A percentile compares a stretch with the other conserved stretches of the same genome.
Conservation (phyloP, 1,284 basidiomycete genomes). For the Irpex sp. region DNA sequence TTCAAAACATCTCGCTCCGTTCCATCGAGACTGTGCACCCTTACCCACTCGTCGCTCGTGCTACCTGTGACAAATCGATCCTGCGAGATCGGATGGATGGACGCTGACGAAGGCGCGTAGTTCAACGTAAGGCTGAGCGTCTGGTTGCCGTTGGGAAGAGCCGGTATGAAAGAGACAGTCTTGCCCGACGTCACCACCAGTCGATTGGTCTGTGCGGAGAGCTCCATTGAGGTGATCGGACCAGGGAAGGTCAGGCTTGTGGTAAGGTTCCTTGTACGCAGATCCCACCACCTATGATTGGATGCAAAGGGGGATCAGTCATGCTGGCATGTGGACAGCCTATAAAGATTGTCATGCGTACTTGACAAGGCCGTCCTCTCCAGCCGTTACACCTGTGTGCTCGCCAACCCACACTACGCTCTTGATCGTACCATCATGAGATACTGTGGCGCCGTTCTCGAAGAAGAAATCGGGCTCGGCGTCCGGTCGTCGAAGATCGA, state of each 20-base stretch:
- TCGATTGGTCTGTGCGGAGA: conserved; percentile 78
- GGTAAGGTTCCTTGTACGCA: conserved; percentile 70
- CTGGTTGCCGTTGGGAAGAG: conserved; percentile 47
- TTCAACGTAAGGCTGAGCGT: conserved; percentile 68
- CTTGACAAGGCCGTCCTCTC: conserved; percentile 90
- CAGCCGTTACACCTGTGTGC: conserved; percentile 81
- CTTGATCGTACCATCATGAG: conserved; percentile 88
- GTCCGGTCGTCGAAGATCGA: conserved; percentile 82
- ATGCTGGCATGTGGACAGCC: neutral
- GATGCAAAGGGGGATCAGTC: neutral
- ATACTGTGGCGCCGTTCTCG: conserved; percentile 46
- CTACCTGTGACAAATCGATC: conserved; percentile 95
- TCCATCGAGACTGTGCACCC: conserved; percentile 89
- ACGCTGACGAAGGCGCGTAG: conserved; percentile 86
- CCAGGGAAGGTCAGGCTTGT: conserved; percentile 71
- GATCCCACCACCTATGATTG: conserved; percentile 87
- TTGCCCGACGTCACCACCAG: conserved; percentile 90
- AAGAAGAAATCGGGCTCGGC: conserved; percentile 80
- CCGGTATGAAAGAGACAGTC: conserved; percentile 83
- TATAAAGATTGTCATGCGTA: conserved; percentile 34
- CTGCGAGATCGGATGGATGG: conserved; percentile 83
- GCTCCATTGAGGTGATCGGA: conserved; percentile 91
- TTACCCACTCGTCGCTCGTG: conserved; percentile 90
- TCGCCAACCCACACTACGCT: conserved; percentile 91
- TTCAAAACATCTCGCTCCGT: conserved; percentile 90